phyloP scores from a whole-genome alignment of 2,329 filamentous ascomycete species.

The Grosmannia huntii region DNA sequence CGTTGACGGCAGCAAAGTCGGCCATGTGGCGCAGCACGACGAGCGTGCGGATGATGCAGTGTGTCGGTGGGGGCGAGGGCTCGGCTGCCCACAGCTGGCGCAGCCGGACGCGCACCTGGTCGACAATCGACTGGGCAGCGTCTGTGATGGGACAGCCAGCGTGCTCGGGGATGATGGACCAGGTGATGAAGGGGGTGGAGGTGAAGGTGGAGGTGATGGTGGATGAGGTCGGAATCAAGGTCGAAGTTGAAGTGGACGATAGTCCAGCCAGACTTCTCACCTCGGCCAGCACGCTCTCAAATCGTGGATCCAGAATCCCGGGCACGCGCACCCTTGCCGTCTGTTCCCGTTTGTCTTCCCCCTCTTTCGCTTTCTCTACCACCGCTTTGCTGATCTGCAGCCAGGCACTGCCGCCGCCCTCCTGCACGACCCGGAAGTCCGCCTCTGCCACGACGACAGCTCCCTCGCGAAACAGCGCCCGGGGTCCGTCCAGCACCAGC shows the following conservation, averaged over 20 bases:
- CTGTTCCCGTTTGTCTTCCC: conserved; percentile 20
- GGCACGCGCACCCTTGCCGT: conserved; percentile 39
- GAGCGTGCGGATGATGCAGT: conserved; percentile 39
- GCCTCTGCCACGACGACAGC: conserved; percentile 49
- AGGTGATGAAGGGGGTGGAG: too few relatives aligned
- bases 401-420: conserved; percentile 69
- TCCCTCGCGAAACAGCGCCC: conserved; percentile 46
- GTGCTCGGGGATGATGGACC: conserved; percentile 16
- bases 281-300: conserved; percentile 25
- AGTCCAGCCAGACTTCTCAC: background rate
- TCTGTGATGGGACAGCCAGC: conserved; percentile 23
- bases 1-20: conserved; percentile 65
- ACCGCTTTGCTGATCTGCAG: conserved; percentile 47
- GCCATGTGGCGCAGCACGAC: conserved; percentile 69
- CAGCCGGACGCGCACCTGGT: conserved; percentile 30
- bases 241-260: too few relatives aligned
- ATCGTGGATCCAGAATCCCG: conserved; percentile 52
- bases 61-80: conserved; percentile 13
- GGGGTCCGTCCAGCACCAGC: conserved; percentile 70
- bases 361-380: conserved; percentile 22
- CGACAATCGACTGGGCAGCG: conserved; percentile 35
- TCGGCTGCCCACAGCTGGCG: conserved; percentile 11
- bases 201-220: too few relatives aligned
- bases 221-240: too few relatives aligned
- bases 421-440: conserved; percentile 40